Evolutionary conservation across 2,329 filamentous ascomycete species (phyloP), one percentile per base, ranked within the genome.

Genomic region (Neocatenulostroma microsporum): DNA sequence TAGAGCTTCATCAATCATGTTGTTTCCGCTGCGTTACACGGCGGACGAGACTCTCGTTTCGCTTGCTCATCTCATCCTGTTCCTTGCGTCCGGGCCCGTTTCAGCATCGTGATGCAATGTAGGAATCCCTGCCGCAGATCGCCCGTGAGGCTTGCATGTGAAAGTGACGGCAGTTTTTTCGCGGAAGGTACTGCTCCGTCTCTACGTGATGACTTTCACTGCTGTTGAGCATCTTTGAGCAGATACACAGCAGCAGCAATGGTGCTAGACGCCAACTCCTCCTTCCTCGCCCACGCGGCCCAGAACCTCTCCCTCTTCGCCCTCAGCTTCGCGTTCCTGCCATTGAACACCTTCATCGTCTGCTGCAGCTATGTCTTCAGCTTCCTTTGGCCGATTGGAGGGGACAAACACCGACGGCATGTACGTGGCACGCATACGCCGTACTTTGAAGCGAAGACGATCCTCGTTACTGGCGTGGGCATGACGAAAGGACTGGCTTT

Each of bases 391-490:
- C 51, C 54, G 18, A 44, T 54, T 2, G 44, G 55, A 3, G 48
- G 49, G 11, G 39, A 41, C 28, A 53, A 41, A 24, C 37, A 46
- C 34, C 54, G 53, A 20, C 40, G 41, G 8, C 30, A 42, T 41
- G 41, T 53, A 21, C 47, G 41, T 14, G 49, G 50, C 12, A 49
- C 54, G 3, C 44, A 47, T 10, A 51, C 59, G 39, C 54, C 60
- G 2, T 54, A 50, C 6, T 67, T 66, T 48, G 56, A 60, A 21
- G 62, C 63, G 1, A 70, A 68, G 36, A 82, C 72, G 0, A 64
- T 87, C 23, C 69, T 88, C 11, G 72, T 88, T 27, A 86, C 82
- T 0, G 82, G 83, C 2, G 69, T 86, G 3, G 75, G 76, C 30
- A 87, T 84, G 72, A 69, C 74, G 28, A 83, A 85, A 54, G 82